phyloP scores from a whole-genome alignment of 202 grass and related monocot genomes.

The Alloteropsis angusta region DNA sequence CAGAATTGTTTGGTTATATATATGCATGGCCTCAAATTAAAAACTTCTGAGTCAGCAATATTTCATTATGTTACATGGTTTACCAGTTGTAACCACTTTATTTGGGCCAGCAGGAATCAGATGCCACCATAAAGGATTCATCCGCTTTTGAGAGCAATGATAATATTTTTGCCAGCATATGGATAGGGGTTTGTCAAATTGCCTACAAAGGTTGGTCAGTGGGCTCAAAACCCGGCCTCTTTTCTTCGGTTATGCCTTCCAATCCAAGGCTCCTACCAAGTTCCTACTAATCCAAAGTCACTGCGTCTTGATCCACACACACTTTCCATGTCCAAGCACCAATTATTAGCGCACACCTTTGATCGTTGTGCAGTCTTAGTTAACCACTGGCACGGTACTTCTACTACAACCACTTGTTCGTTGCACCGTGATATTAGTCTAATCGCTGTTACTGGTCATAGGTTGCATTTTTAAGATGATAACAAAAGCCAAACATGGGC shows the following conservation, averaged over 20 bases:
- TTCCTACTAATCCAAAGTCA: conserved; percentile 19
- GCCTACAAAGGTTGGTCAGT: conserved; percentile 18
- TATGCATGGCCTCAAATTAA: neutral
- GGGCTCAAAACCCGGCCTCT: conserved; percentile 3
- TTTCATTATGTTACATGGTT: neutral
- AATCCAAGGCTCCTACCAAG: conserved; percentile 7
- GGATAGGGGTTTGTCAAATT: neutral
- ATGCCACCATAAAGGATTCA: neutral
- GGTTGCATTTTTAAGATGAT: neutral
- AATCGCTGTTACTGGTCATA: neutral
- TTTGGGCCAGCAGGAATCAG: neutral
- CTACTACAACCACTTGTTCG: neutral
- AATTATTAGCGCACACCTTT: conserved; percentile 43
- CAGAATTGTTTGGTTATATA: neutral
- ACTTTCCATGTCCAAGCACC: conserved; percentile 25
- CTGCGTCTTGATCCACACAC: conserved; percentile 14
- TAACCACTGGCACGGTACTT: neutral
- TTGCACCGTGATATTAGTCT: neutral
- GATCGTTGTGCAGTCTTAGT: conserved; percentile 17
- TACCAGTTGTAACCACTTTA: neutral
- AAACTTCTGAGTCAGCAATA: neutral
- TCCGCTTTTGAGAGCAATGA: conserved; percentile 1
- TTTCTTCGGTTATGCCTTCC: conserved; percentile 8
- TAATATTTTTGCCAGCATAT: neutral
- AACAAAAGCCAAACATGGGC: neutral